A percentile compares a stretch with the other conserved stretches of the same genome.
Conservation (phyloP, 305 asterid species). For the Solanum chacoense region DNA sequence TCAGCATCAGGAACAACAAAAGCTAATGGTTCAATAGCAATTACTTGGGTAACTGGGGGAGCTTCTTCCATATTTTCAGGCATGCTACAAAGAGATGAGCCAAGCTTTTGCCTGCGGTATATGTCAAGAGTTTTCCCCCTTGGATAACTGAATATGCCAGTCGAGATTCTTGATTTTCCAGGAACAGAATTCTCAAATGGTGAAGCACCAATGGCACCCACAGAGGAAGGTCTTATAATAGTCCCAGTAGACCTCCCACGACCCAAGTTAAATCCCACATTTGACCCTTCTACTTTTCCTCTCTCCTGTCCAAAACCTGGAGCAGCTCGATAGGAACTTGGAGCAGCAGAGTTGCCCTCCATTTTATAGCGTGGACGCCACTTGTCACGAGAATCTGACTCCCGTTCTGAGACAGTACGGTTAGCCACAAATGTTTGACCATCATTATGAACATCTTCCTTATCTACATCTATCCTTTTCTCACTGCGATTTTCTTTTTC, state of each 20-base stretch:
- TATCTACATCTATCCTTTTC: slow-evolving; percentile 59
- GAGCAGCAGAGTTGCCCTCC: slow-evolving; percentile 64
- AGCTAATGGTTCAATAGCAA: slow-evolving; percentile 63
- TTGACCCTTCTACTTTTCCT: slow-evolving; percentile 65
- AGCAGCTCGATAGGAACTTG: slow-evolving; percentile 70
- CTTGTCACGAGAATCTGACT: slow-evolving; percentile 88
- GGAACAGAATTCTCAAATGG: slow-evolving; percentile 35
- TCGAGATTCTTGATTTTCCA: slow-evolving; percentile 33
- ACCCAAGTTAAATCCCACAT: slow-evolving; percentile 75
- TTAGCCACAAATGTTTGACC: slow-evolving; percentile 41
- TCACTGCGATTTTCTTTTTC: slow-evolving; percentile 75
- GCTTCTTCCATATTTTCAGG: slow-evolving; percentile 62
- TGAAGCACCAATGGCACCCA: slow-evolving; percentile 41
- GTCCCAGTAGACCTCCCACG: slow-evolving; percentile 69
- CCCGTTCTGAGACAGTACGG: slow-evolving; percentile 72
- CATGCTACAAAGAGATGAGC: slow-evolving; percentile 29
- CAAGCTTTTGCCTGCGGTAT: slow-evolving; percentile 63
- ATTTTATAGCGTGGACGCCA: slow-evolving; percentile 98
- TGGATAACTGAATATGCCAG: slow-evolving; percentile 50
- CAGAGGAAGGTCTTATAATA: slow-evolving; percentile 33
- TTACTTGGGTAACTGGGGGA: slow-evolving; percentile 44
- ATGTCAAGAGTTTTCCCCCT: slow-evolving; percentile 90
- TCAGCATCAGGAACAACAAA: slow-evolving; percentile 72
- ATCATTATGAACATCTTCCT: slow-evolving; percentile 63
- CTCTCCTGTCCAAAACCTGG: slow-evolving; percentile 92